Evolutionary conservation across 75 land plant species (phyloP).

Genomic region (Pseudotsuga menziesii): DNA sequence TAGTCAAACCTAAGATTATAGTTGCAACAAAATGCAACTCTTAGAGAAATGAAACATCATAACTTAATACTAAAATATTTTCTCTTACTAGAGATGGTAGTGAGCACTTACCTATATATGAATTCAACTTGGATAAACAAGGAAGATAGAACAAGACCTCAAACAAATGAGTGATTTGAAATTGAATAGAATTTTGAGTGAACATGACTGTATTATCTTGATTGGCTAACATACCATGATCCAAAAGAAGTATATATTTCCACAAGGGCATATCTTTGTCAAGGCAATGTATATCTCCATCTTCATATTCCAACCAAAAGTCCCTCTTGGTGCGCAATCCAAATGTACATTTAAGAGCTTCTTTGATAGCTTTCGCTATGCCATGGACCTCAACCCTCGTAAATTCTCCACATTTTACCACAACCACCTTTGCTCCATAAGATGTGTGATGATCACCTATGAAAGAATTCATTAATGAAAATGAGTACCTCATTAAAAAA

Average conservation of each 20-base stretch:
- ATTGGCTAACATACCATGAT: conserved; percentile 57
- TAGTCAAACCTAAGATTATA: conserved; percentile 54
- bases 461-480: neutral
- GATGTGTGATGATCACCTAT: conserved; percentile 54
- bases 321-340: conserved; percentile 81
- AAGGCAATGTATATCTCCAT: conserved; percentile 70
- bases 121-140: neutral
- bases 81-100: neutral
- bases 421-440: conserved; percentile 76
- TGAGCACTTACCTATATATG: neutral
- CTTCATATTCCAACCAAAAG: too few species aligned
- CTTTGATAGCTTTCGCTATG: conserved; percentile 81
- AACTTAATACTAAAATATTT: neutral
- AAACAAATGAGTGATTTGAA: neutral
- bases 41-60: neutral
- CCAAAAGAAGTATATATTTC: conserved; percentile 73
- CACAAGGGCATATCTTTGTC: conserved; percentile 95
- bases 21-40: neutral
- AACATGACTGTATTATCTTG: neutral
- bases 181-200: neutral
- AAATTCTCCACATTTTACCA: conserved; percentile 72
- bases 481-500: neutral
- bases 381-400: conserved; percentile 91
- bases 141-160: neutral
- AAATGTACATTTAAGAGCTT: conserved; percentile 86